Percentiles rank a stretch among this genome's conserved stretches.
Conservation (phyloP, 2,329 filamentous ascomycete genomes). For the Trichoderma hamatum region DNA sequence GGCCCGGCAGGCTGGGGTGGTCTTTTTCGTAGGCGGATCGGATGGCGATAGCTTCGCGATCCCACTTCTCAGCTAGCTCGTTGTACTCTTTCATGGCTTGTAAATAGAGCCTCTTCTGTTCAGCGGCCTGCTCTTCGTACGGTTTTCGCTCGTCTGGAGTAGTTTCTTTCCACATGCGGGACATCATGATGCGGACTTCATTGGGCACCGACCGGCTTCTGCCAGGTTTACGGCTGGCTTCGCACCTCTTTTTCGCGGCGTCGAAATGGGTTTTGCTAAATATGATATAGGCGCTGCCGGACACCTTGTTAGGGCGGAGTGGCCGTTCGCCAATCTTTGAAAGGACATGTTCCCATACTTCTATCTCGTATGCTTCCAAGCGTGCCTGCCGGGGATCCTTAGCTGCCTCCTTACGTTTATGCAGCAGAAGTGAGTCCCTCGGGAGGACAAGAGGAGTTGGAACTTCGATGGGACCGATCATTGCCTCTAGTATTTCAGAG, state of each 20-base stretch:
- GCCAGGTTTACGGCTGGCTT: conserved; percentile 63
- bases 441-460: conserved; percentile 74
- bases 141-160: conserved; percentile 71
- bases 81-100: conserved; percentile 62
- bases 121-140: conserved; percentile 73
- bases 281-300: conserved; percentile 84
- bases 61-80: conserved; percentile 69
- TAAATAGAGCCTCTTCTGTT: conserved; percentile 68
- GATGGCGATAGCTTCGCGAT: conserved; percentile 62
- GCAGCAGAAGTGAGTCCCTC: conserved; percentile 55
- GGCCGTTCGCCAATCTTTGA: conserved; percentile 73
- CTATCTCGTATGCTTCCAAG: conserved; percentile 59
- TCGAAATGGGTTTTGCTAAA: conserved; percentile 81
- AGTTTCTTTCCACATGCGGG: conserved; percentile 87
- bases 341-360: conserved; percentile 56
- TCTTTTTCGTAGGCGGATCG: conserved; percentile 56
- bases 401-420: conserved; percentile 59
- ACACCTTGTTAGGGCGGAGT: conserved; percentile 69
- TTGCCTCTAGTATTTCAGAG: conserved; percentile 77
- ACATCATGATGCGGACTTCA: conserved; percentile 82
- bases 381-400: conserved; percentile 56
- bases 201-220: conserved; percentile 71
- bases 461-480: conserved; percentile 80
- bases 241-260: conserved; percentile 60
- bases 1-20: conserved; percentile 46